Percentiles rank a stretch among this genome's conserved stretches.
Conservation (phyloP, 768 basidiomycete species). For the Russula foetens region DNA sequence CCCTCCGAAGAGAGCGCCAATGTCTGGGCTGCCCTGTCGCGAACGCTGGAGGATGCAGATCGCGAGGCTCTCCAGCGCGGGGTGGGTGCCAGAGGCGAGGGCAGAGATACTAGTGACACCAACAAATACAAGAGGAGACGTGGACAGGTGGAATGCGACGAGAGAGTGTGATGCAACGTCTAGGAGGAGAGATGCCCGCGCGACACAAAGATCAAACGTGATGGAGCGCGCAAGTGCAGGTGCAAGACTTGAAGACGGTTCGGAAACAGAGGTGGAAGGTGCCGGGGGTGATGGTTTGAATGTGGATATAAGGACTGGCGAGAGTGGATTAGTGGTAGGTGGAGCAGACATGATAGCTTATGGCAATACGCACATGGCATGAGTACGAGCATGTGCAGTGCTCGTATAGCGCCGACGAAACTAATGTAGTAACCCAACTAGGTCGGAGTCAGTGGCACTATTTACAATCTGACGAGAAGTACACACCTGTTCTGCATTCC, state of each 20-base stretch:
- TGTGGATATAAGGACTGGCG: constrained; percentile 50
- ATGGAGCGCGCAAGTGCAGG: constrained; percentile 50
- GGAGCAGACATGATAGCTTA: not conserved
- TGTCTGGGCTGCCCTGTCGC: constrained; percentile 29
- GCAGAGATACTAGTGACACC: constrained; percentile 53
- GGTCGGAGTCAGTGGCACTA: not conserved
- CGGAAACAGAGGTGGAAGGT: constrained; percentile 5
- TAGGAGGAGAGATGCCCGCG: constrained; percentile 54
- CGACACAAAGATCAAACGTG: constrained; percentile 59
- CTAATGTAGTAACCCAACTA: constrained; percentile 73
- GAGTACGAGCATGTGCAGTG: constrained; percentile 55
- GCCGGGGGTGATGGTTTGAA: constrained; percentile 40
- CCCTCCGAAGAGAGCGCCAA: constrained; percentile 62
- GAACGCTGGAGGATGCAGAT: constrained; percentile 46
- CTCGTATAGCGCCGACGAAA: constrained; percentile 54
- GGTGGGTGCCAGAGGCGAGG: constrained; percentile 60
- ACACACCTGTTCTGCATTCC: constrained; percentile 52
- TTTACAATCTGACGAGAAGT: not conserved
- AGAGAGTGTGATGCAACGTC: constrained; percentile 59
- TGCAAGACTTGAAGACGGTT: constrained; percentile 31
- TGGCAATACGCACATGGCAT: constrained; percentile 48
- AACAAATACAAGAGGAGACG: constrained; percentile 38
- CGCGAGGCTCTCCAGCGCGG: constrained; percentile 65
- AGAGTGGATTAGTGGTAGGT: constrained; percentile 28
- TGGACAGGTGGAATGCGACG: constrained; percentile 47